Base-by-base conservation (phyloP, 768 basidiomycete genomes). In the Candolleomyces eurysporus region DNA sequence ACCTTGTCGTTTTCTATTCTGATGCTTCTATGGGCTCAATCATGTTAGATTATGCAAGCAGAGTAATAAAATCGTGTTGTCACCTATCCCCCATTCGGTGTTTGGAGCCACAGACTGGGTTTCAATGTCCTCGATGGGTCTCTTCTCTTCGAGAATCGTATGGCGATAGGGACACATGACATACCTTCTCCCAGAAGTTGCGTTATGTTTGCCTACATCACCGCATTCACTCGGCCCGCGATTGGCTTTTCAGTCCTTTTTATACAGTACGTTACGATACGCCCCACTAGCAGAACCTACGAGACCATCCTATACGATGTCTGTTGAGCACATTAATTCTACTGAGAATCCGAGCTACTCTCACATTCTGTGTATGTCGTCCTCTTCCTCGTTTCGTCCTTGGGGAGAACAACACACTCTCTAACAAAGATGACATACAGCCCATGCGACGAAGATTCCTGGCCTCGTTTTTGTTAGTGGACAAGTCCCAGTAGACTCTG, bases 381-480 rank as follows among this genome's bases (percentile, higher is more conserved):
- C 60, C 30, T 57, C 22, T 54, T 45, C 66, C 65, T 61, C 61
- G 63, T 39, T 61, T 64, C 62, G 57, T 52, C 63, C 49, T 52
- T 40, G 42, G 16, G 32, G 48, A 49, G 32, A 11, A 49, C 54
- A 32, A 17, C 16, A 19, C 17, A 39, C 48, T 58, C 31, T 19
- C 39, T 13, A 32, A 46, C 45, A 6, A 6, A 17, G 16, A 17
- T 7, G 2, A 46, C 51, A 21, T 10, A 55, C 32, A 85, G 84
- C 84, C 13, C 84, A 84, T 73, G 83, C 82, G 16, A 81, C 80
- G 14, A 86, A 85, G 68, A 76, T 81, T 13, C 79, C 82, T 1
- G 84, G 85, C 6, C 69, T 87, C 52, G 80, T 86, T 62, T 88
- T 86, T 69, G 73, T 86, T 45, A 87, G 84, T 61, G 87, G 85